Conservation (phyloP, 2,329 filamentous ascomycete genomes). For the Hymenotorrendiella dingleyae region DNA sequence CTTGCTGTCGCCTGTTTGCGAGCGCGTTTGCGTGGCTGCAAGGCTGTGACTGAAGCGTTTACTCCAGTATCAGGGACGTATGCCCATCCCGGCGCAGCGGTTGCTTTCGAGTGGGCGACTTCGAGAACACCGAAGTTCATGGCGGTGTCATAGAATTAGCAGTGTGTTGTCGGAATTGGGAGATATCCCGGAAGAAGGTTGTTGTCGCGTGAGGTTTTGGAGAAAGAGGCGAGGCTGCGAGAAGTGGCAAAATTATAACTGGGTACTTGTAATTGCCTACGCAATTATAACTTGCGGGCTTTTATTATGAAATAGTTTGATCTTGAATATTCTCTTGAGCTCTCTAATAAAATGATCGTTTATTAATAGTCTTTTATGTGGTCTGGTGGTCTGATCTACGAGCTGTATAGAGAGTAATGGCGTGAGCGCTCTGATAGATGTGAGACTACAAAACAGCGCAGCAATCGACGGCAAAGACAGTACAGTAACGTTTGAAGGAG, state of each 20-base stretch:
- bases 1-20: conserved; percentile 46
- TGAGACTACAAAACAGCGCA: no score
- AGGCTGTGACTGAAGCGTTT: conserved; percentile 47
- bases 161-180: not conserved
- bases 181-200: not conserved
- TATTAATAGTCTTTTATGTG: no score
- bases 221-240: not conserved
- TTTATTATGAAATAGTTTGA: no score
- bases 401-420: no score
- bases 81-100: conserved; percentile 79
- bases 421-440: no score
- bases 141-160: conserved; percentile 34
- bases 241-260: not conserved
- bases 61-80: conserved; percentile 75
- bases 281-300: no score
- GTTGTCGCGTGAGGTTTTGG: conserved; percentile 2
- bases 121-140: conserved; percentile 76
- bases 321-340: no score
- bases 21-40: conserved; percentile 69
- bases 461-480: no score
- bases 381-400: no score
- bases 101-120: conserved; percentile 63
- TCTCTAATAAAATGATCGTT: no score
- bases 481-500: no score
- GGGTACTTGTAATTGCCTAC: no score